Base-by-base conservation (phyloP, 257 asterid genomes). In the Misopates orontium region DNA sequence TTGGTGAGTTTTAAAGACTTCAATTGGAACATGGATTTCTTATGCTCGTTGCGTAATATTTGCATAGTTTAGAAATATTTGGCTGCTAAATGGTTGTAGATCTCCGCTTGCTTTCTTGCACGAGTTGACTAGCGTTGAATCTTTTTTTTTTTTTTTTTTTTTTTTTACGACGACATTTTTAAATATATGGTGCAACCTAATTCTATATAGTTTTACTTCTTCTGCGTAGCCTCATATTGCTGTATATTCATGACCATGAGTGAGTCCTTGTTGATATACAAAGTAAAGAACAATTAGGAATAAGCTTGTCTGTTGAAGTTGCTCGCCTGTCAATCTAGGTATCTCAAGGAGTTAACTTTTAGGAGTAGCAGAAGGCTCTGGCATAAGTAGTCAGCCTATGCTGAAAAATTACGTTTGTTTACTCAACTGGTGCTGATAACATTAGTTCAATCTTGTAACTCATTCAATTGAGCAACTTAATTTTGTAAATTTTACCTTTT, bases 1-100 rank as follows among this genome's bases (percentile, higher is more conserved):
- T 88, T 44, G 97, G 99, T 94, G 83, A 90, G 97, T 82, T 77
- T 57, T 28, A 0, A 56, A 42, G 19, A 40, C 44, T 57, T 47
- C 16, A 49, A 10, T 17, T 23, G 36, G 60, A 28, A 60, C 41
- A 60, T 55, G 64, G 42, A 57, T 48, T 52, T 65, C 19, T 0
- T 24, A 2, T 58, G 17, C 59, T 48, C 15, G 22, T 36, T n/a
- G 11, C 47, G n/a, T 15, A 32, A 17, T 9, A n/a, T 59, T 17
- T 5, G 18, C 51, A 45, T 8, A 16, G 19, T 45, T 15, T 13
- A n/a, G 19, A 2, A 3, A 13, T 45, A 14, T 45, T 13, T 48
- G 15, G 1, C 20, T 15, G 28, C 62, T 21, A 5, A 41, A 14
- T 56, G 14, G 51, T 44, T 60, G 42, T 31, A 11, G 39, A 57